These are phyloP conservation scores for Fraxinus angustifolia DNA, from an alignment of 305 asterid species.

Conservation along the genomic window DNA sequence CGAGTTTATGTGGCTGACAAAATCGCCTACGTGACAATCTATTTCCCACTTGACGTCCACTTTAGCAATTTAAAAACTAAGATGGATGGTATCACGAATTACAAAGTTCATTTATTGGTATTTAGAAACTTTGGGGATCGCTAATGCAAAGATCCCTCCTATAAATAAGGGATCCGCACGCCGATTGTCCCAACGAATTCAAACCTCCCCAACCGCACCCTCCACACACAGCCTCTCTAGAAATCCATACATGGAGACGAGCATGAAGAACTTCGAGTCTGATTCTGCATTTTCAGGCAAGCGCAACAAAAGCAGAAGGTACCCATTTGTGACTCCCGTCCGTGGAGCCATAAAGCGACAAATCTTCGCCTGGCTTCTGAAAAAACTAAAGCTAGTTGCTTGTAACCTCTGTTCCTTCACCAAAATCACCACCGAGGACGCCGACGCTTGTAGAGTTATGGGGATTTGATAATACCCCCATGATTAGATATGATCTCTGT, in stretches of 20 bases:
- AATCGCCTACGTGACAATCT: too few relatives aligned
- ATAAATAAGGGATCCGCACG: too few relatives aligned
- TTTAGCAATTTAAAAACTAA: too few relatives aligned
- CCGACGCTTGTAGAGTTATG: neutral
- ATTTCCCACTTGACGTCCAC: too few relatives aligned
- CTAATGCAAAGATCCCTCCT: too few relatives aligned
- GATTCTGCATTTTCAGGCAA: neutral
- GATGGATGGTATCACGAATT: too few relatives aligned
- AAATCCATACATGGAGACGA: neutral
- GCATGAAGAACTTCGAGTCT: neutral
- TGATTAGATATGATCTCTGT: neutral
- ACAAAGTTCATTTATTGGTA: too few relatives aligned
- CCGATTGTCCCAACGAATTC: too few relatives aligned
- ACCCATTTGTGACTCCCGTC: slow-evolving; percentile 2
- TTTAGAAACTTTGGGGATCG: too few relatives aligned
- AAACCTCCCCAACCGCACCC: too few relatives aligned
- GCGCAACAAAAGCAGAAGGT: neutral
- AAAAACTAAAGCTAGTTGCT: neutral
- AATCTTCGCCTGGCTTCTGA: neutral
- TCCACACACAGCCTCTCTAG: neutral
- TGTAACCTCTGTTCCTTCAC: neutral
- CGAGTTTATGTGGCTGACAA: too few relatives aligned
- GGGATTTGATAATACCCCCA: neutral
- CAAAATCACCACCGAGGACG: too few relatives aligned
- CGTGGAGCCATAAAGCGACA: slow-evolving; percentile 12